These are phyloP conservation scores for Phytophthora megakarya DNA, from an alignment of 352 stramenopile genomes.

Conservation along the genomic window DNA sequence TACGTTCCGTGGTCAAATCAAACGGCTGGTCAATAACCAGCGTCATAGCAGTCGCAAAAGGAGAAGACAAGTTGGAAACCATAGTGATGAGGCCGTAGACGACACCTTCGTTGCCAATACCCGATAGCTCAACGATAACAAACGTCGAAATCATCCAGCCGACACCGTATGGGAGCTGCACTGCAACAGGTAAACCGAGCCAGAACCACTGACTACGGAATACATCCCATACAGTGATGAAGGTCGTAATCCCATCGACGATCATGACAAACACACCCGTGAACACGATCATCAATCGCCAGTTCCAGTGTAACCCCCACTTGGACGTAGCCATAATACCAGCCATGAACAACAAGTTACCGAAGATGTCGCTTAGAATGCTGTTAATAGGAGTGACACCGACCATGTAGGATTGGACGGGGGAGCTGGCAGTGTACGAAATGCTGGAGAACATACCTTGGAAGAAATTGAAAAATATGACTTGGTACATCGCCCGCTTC, in stretches of 20 bases:
- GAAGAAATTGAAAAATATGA: constrained; percentile 49
- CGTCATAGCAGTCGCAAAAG: constrained; percentile 40
- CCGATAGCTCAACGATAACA: constrained; percentile 46
- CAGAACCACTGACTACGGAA: constrained; percentile 45
- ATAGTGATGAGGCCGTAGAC: constrained; percentile 47
- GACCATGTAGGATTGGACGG: constrained; percentile 41
- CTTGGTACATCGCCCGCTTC: constrained; percentile 44
- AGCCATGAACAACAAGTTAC: constrained; percentile 29
- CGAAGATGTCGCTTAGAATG: constrained; percentile 33
- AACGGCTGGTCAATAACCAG: constrained; percentile 42
- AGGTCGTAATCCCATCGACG: constrained; percentile 29
- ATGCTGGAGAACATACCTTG: constrained; percentile 43
- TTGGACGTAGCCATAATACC: constrained; percentile 39
- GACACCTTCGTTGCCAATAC: constrained; percentile 45
- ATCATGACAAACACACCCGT: no score
- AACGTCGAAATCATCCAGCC: constrained; percentile 41
- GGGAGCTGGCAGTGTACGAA: constrained; percentile 33
- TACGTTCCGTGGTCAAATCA: constrained; percentile 37
- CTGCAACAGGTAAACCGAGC: constrained; percentile 30
- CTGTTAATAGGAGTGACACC: constrained; percentile 37
- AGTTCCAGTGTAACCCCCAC: constrained; percentile 48
- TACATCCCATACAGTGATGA: constrained; percentile 48
- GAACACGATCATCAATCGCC: no score
- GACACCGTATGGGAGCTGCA: constrained; percentile 37
- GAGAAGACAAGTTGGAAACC: constrained; percentile 35